Base-by-base conservation (phyloP, 768 basidiomycete genomes). In the Dioszegia hungarica region DNA sequence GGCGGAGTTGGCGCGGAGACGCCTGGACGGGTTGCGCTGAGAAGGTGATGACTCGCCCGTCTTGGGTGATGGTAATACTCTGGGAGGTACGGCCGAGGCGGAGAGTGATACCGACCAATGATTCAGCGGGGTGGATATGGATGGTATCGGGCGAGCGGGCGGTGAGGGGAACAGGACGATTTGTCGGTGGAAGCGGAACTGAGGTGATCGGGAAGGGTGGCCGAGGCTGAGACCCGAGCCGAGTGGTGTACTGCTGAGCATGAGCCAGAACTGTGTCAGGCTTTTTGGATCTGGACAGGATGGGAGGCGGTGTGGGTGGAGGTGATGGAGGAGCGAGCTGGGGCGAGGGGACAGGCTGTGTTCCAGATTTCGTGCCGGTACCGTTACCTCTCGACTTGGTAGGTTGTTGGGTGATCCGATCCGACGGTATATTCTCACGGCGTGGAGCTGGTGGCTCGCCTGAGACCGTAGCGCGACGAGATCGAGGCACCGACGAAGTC, bases 111-210 rank as follows among this genome's bases (percentile, higher is more conserved):
- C 25, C 28, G 17, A 8, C 11, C 14, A 39, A 14, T 20, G 29
- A 47, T 17, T 27, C 20, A 28, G 34, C 17, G 1, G 51, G 51
- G 49, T 51, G 56, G 11, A 61, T 39, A 46, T 53, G 45, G 28
- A 62, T 62, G 1, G 52, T 60, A 41, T 62, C 58, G 31, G 12
- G 37, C 24, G 54, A 34, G 3, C 38, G 25, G 11, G 33, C 20
- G 25, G 56, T 52, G 15, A 66, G 25, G 2, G 54, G 61, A 2
- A 61, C 31, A 0, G 61, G 65, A 19, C 39, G 34, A 17, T 25
- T 8, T 5, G 60, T 64, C 2, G 66, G 60, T 6, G 58, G 49
- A 1, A 67, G 51, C 1, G 66, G 66, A 31, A 47, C 27, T 1
- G 62, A 43, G 34, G 24, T 31, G n/a, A 6, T 29, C 22, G 41